Conservation (phyloP, 352 stramenopile genomes). For the Pythium sp. region DNA sequence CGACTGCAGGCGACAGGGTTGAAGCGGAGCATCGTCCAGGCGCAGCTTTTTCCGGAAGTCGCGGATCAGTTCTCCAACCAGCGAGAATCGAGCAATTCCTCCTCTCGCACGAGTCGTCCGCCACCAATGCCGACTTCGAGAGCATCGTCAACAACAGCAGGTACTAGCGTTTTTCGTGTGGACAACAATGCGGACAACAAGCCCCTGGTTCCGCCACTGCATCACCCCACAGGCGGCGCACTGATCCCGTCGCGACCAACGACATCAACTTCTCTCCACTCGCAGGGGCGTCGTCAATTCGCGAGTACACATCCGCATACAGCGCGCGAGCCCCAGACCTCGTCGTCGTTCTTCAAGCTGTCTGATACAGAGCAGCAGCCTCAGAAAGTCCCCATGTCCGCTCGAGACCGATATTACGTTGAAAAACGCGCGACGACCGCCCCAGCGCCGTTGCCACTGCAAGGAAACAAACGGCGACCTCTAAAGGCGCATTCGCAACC, state of each 20-base stretch:
- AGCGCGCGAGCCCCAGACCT: conserved; percentile 10
- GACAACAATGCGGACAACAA: conserved; percentile 8
- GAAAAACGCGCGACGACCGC: conserved; percentile 46
- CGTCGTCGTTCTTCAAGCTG: neutral
- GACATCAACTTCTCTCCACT: conserved; percentile 26
- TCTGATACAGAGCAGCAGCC: neutral
- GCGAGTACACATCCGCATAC: conserved; percentile 18
- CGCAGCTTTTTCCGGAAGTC: conserved; percentile 39
- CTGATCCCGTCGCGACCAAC: conserved; percentile 51
- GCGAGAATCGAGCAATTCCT: conserved; percentile 3
- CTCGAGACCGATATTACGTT: conserved; percentile 59
- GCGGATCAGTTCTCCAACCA: conserved; percentile 13
- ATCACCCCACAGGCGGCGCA: conserved; percentile 26
- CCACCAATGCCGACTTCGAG: neutral
- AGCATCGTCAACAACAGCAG: neutral
- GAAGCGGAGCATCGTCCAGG: conserved; percentile 54
- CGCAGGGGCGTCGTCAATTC: conserved; percentile 11
- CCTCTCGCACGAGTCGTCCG: neutral
- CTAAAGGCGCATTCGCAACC: neutral
- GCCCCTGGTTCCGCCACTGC: conserved; percentile 29
- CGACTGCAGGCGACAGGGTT: conserved; percentile 60
- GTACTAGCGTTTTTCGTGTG: neutral
- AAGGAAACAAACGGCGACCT: conserved; percentile 7
- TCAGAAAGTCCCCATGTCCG: conserved; percentile 49
- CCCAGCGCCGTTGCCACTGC: conserved; percentile 19